These are phyloP conservation scores for Trametes polyzona DNA, from an alignment of 1,284 basidiomycete species.

Conservation along the genomic window DNA sequence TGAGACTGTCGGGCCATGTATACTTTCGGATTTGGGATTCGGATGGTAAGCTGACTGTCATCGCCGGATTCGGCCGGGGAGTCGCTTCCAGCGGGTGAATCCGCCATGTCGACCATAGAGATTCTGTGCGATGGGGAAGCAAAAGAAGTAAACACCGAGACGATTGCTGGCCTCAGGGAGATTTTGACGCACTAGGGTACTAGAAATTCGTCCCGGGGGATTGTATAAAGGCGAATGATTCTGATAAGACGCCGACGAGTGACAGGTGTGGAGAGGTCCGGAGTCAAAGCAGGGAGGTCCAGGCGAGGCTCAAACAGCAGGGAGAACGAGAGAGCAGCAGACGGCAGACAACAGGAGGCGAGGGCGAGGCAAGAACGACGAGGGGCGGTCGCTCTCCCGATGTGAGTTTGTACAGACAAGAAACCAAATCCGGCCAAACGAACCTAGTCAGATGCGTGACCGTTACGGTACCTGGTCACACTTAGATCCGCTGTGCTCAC, in stretches of 20 bases:
- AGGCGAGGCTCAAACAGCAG: background rate
- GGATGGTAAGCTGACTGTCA: conserved; percentile 64
- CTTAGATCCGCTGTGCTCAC: conserved; percentile 25
- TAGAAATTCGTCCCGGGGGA: background rate
- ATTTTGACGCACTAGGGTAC: background rate
- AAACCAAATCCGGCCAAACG: conserved; percentile 39
- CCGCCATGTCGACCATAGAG: conserved; percentile 28
- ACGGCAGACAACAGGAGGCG: background rate
- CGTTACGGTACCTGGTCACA: conserved; percentile 27
- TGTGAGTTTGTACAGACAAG: conserved; percentile 37
- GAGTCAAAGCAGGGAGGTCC: background rate
- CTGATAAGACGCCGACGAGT: conserved; percentile 12
- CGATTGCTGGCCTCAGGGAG: background rate
- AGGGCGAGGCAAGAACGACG: conserved; percentile 10
- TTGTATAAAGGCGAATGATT: conserved; percentile 8
- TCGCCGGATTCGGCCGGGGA: conserved; percentile 52
- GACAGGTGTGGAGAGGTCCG: background rate
- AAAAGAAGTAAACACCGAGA: background rate
- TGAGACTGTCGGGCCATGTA: conserved; percentile 56
- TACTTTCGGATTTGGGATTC: conserved; percentile 50
- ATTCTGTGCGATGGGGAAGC: background rate
- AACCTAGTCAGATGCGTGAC: conserved; percentile 40
- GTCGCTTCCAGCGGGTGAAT: conserved; percentile 47
- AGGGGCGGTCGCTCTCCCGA: conserved; percentile 18
- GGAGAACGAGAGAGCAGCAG: background rate